Evolutionary conservation across 192 early-diverging fungal species (phyloP), one percentile per base, ranked within the genome.

Genomic region (Entomortierella beljakovae): DNA sequence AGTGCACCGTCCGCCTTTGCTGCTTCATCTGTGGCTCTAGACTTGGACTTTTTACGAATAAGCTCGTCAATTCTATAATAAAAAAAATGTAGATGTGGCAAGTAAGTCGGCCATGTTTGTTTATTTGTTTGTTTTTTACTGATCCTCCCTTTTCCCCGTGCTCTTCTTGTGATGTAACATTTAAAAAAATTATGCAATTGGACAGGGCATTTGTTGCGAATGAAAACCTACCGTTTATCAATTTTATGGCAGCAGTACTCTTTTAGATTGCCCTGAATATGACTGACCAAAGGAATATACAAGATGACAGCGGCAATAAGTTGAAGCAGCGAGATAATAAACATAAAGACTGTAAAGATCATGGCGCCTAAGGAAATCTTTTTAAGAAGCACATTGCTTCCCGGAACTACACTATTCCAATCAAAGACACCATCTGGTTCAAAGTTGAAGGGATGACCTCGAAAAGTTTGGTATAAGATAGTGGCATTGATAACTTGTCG

Each of bases 211-310:
- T 8, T 38, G 13, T 38, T 58, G 68, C 37, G 26, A 23, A 55
- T 34, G 32, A 26, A 53, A 35, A 31, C 72, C 58, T 86, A 95
- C 93, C 95, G 71, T 79, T 96, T 96, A 76, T 96, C 94, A 50
- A 96, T 89, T 69, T 94, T 94, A 81, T 94, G 92, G 54, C 91
- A 93, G 65, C 91, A 93, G 70, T 90, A 96, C 69, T 96, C 95
- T 68, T 96, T 96, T 40, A 96, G 70, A 66, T 95, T 96, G n/a
- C 95, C 95, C 28, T 88, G 88, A 54, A 96, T 93, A 32, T 87
- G 87, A 69, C 86, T 88, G 52, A 94, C 64, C 37, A 96, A 81
- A 7, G 95, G 95, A 34, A 96, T 83, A 79, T 96, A 96, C 15
- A 94, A 35, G 32, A 92, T 57, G 37, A 84, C 80, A 3, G 93